phyloP scores from a whole-genome alignment of 768 basidiomycete genomes.

The Cytidiella melzeri region DNA sequence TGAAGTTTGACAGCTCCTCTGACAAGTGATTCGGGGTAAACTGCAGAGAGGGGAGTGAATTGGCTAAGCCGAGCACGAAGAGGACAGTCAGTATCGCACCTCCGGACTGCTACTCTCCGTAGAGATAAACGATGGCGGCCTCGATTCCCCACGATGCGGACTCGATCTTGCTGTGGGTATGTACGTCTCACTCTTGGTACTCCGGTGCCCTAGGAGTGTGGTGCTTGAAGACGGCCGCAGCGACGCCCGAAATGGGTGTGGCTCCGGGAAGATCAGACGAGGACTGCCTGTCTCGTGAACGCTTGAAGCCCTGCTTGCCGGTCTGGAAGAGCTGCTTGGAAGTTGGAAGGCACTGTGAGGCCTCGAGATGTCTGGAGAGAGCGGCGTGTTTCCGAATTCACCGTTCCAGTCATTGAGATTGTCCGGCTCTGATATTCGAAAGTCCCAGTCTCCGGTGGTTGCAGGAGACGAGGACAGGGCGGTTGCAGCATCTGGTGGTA shows the following conservation, averaged over 20 bases:
- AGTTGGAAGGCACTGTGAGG: constrained; percentile 16
- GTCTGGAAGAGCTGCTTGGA: constrained; percentile 21
- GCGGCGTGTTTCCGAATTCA: constrained; percentile 17
- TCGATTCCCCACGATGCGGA: constrained; percentile 17
- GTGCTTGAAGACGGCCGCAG: constrained; percentile 14
- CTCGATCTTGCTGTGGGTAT: constrained; percentile 11
- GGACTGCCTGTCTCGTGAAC: constrained; percentile 24
- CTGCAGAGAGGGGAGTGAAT: constrained; percentile 10
- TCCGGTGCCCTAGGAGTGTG: constrained; percentile 17
- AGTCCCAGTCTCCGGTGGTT: constrained; percentile 23
- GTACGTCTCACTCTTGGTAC: constrained; percentile 19
- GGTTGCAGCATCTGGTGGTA: constrained; percentile 32
- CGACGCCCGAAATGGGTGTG: constrained; percentile 20
- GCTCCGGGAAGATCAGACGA: constrained; percentile 22
- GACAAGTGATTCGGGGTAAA: constrained; percentile 13
- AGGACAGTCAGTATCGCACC: constrained; percentile 13
- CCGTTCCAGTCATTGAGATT: constrained; percentile 31
- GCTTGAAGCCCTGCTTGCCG: constrained; percentile 35
- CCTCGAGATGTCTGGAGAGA: constrained; percentile 11
- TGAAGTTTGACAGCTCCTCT: constrained; percentile 20
- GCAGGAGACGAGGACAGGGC: constrained; percentile 27
- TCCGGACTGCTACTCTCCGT: constrained; percentile 22
- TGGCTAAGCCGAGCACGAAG: constrained; percentile 8
- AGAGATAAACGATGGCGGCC: constrained; percentile 22
- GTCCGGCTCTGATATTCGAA: constrained; percentile 19